These are phyloP conservation scores for Steccherinum ochraceum DNA, from an alignment of 768 basidiomycete species.

Conservation along the genomic window DNA sequence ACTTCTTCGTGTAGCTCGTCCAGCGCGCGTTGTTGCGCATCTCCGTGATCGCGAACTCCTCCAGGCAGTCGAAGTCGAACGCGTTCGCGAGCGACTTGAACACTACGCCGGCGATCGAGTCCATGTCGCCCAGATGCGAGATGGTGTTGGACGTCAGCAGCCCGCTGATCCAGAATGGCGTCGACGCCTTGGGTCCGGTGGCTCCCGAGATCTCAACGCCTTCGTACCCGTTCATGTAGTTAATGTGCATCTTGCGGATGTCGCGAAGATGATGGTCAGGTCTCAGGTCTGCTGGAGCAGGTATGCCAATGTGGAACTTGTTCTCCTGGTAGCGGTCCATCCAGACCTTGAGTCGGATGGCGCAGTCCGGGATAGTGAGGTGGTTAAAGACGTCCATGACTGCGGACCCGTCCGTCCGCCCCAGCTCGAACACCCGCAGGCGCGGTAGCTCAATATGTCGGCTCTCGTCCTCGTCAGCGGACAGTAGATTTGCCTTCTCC, in stretches of 20 bases:
- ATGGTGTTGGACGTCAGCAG: slow-evolving; percentile 10
- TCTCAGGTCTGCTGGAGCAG: slow-evolving; percentile 12
- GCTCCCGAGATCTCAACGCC: slow-evolving; percentile 15
- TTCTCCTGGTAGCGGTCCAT: slow-evolving; percentile 16
- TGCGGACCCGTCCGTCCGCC: slow-evolving; percentile 15
- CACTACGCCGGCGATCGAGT: slow-evolving; percentile 16
- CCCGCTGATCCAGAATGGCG: slow-evolving; percentile 18
- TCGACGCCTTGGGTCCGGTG: slow-evolving; percentile 2
- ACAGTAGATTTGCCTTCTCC: slow-evolving; percentile 14
- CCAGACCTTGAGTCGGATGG: slow-evolving; percentile 17
- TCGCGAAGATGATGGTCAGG: slow-evolving; percentile 15
- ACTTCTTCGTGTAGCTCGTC: slow-evolving; percentile 15
- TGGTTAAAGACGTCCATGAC: slow-evolving; percentile 14
- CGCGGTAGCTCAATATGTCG: slow-evolving; percentile 16
- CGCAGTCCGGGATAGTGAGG: slow-evolving; percentile 19
- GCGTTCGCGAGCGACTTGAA: slow-evolving; percentile 15
- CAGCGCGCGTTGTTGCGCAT: slow-evolving; percentile 15
- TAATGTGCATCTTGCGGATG: slow-evolving; percentile 18
- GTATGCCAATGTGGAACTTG: slow-evolving; percentile 21
- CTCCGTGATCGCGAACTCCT: slow-evolving; percentile 22
- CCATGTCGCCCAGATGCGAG: slow-evolving; percentile 21
- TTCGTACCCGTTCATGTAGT: slow-evolving; percentile 14
- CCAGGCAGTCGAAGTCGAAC: slow-evolving; percentile 17
- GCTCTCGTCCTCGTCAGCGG: slow-evolving; percentile 13
- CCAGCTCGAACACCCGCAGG: slow-evolving; percentile 17